Evolutionary conservation across 2,329 filamentous ascomycete species (phyloP).

Genomic region (Mycosphaerella arachidis): DNA sequence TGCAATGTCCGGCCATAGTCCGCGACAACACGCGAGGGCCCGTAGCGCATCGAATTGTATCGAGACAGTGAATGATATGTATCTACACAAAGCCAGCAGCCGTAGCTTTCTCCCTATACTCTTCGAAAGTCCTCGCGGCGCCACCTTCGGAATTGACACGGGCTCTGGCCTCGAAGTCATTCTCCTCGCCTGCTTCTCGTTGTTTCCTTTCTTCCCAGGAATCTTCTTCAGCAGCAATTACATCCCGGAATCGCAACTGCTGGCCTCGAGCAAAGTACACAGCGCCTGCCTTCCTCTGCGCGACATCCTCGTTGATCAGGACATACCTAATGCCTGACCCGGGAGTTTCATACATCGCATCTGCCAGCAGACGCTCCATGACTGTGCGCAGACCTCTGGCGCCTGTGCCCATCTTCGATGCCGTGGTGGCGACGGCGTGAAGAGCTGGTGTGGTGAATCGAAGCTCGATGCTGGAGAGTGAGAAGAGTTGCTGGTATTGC

Average conservation of each 20-base stretch:
- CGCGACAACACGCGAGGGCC: too few species aligned
- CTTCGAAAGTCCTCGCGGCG: conserved; percentile 40
- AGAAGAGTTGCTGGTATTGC: conserved; percentile 86
- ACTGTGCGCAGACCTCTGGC: conserved; percentile 47
- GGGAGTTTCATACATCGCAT: conserved; percentile 47
- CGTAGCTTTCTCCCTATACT: conserved; percentile 42
- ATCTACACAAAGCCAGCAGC: conserved; percentile 31
- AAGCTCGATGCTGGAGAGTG: conserved; percentile 70
- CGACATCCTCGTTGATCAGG: conserved; percentile 44
- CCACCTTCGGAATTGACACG: conserved; percentile 28
- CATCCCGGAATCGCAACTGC: conserved; percentile 35
- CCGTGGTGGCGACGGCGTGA: conserved; percentile 72
- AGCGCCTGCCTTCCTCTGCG: conserved; percentile 38
- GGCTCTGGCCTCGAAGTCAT: conserved; percentile 24
- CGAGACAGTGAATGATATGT: not conserved
- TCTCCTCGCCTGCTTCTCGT: conserved; percentile 27
- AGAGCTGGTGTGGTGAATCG: conserved; percentile 78
- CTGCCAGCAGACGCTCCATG: conserved; percentile 44
- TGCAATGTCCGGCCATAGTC: too few species aligned
- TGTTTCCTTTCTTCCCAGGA: conserved; percentile 40
- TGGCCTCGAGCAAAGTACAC: conserved; percentile 44
- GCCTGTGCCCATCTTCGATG: conserved; percentile 67
- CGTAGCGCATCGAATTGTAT: too few species aligned
- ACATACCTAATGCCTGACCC: conserved; percentile 44
- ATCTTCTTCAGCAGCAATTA: conserved; percentile 43